A percentile compares a stretch with the other conserved stretches of the same genome.
phyloP scores from a whole-genome alignment of 2,329 filamentous ascomycete species.

The Fusarium sp. region DNA sequence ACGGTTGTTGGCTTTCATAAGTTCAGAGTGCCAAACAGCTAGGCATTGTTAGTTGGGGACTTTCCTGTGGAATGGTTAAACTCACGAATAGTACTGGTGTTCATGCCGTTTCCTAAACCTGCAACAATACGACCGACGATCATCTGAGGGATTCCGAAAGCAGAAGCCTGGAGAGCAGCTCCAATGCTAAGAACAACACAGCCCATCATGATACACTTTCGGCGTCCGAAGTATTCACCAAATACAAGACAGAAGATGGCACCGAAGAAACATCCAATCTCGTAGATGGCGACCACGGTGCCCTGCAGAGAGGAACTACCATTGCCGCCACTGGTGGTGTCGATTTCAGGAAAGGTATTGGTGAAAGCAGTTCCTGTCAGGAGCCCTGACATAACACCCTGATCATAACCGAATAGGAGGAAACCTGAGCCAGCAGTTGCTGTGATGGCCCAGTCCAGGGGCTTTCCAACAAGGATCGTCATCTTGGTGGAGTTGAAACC shows the following conservation, averaged over 20 bases:
- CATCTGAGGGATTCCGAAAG: constrained; percentile 56
- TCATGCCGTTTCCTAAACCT: constrained; percentile 60
- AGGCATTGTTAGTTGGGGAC: not conserved
- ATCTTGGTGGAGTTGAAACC: constrained; percentile 7
- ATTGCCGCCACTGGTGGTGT: constrained; percentile 52
- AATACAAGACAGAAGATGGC: constrained; percentile 55
- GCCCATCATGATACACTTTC: constrained; percentile 54
- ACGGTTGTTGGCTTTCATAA: constrained; percentile 55
- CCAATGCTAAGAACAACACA: constrained; percentile 57
- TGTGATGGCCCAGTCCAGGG: constrained; percentile 56
- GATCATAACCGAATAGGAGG: constrained; percentile 52
- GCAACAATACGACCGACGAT: constrained; percentile 59
- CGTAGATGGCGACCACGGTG: constrained; percentile 60
- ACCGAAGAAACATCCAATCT: constrained; percentile 61
- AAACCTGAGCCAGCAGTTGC: constrained; percentile 53
- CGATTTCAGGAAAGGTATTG: constrained; percentile 50
- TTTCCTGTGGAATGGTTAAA: not conserved
- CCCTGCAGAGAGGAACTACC: constrained; percentile 59
- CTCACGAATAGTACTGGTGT: constrained; percentile 60
- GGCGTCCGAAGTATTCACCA: constrained; percentile 59
- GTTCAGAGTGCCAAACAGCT: constrained; percentile 57
- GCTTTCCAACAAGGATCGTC: constrained; percentile 47
- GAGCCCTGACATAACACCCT: constrained; percentile 51
- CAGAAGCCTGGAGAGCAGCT: constrained; percentile 56
- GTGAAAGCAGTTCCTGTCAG: constrained; percentile 51